phyloP scores from a whole-genome alignment of 2,329 filamentous ascomycete species.

The Monilinia polystroma region DNA sequence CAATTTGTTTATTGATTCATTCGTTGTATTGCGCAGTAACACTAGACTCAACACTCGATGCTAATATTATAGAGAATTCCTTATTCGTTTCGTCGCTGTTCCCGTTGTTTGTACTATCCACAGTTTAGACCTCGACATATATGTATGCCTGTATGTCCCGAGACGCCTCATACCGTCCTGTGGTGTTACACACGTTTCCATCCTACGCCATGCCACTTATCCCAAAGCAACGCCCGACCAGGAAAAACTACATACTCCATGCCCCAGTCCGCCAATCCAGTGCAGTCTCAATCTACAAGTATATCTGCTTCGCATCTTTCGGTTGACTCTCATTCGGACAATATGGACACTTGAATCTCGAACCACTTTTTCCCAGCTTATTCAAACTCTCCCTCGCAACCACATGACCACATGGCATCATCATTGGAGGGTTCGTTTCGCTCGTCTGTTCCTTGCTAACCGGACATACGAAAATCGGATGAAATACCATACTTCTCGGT shows the following conservation, averaged over 20 bases:
- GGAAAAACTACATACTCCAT: neutral
- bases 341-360: constrained; percentile 90
- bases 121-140: neutral
- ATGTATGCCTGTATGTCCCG: neutral
- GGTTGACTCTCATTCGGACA: constrained; percentile 81
- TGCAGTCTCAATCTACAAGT: constrained; percentile 30
- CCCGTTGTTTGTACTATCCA: neutral
- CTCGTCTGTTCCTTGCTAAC: constrained; percentile 97
- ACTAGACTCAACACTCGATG: neutral
- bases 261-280: neutral
- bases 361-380: constrained; percentile 70
- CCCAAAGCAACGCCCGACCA: neutral
- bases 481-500: constrained; percentile 68
- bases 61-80: neutral
- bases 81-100: neutral
- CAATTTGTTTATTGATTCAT: neutral
- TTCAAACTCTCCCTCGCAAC: constrained; percentile 82
- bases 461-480: constrained; percentile 96
- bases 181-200: neutral
- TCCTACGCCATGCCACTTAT: neutral
- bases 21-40: neutral
- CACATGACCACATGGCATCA: constrained; percentile 94
- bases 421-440: constrained; percentile 90
- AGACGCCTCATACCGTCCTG: neutral
- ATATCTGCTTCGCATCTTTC: constrained; percentile 59